Conservation (phyloP, 2,329 filamentous ascomycete genomes). For the Akanthomyces muscarius region DNA sequence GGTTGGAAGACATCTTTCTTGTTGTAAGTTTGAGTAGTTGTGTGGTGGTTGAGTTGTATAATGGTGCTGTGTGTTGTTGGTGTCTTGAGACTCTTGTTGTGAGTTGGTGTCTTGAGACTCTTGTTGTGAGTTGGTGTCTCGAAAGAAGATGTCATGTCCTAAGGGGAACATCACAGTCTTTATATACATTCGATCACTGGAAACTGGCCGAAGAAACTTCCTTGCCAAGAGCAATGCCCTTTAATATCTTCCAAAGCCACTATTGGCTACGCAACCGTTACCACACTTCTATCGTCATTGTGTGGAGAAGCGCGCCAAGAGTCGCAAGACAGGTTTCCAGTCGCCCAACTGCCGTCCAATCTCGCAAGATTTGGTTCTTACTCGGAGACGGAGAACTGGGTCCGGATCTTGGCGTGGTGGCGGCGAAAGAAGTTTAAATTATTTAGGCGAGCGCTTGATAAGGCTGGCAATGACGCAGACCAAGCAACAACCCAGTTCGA, state of each 20-base stretch:
- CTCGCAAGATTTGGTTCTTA: slow-evolving; percentile 1
- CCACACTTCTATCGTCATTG: not conserved
- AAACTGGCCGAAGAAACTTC: not conserved
- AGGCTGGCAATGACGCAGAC: not conserved
- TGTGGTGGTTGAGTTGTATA: not conserved
- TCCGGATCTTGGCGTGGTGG: slow-evolving; percentile 13
- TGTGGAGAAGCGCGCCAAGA: slow-evolving; percentile 1
- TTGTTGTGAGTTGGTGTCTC: not conserved
- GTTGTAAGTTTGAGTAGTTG: not conserved
- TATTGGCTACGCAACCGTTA: not conserved
- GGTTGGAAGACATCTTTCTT: slow-evolving; percentile 1
- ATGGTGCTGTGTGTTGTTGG: not conserved
- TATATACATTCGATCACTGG: not conserved
- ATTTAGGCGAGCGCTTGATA: not conserved
- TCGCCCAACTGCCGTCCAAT: not conserved
- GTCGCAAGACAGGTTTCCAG: not conserved
- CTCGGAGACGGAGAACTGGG: not conserved
- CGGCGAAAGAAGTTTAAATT: slow-evolving; percentile 9
- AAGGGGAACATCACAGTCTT: not conserved
- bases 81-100: not conserved
- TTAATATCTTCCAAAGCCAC: not conserved
- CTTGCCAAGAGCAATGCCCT: slow-evolving; percentile 3
- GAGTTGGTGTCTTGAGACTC: not conserved
- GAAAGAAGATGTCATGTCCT: not conserved
- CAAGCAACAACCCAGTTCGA: not conserved